A percentile compares a stretch with the other conserved stretches of the same genome.
These are phyloP conservation scores for Stenocarpella maydis DNA, from an alignment of 2,329 filamentous ascomycete genomes.

Conservation along the genomic window DNA sequence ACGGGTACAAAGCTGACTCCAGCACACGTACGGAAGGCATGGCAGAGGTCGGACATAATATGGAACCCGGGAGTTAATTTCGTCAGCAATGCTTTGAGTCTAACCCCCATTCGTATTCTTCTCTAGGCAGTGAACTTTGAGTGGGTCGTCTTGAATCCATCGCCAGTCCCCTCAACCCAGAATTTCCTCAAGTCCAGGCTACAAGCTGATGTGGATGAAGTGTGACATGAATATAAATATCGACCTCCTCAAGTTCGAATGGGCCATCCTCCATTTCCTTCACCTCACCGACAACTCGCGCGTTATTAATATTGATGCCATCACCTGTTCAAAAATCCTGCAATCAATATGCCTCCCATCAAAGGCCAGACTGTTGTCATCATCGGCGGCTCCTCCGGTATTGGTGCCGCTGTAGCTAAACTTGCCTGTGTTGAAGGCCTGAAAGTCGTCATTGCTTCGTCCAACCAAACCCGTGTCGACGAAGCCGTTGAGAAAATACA, in stretches of 20 bases:
- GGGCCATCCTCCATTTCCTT: background rate
- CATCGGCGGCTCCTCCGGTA: constrained; percentile 32
- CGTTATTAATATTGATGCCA: background rate
- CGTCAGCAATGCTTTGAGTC: background rate
- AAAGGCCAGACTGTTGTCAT: constrained; percentile 24
- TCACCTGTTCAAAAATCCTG: background rate
- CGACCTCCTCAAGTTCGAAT: background rate
- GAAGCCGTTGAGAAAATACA: constrained; percentile 25
- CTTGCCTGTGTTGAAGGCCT: constrained; percentile 26
- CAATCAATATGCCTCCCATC: constrained; percentile 24
- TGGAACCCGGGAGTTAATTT: background rate
- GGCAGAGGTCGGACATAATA: background rate
- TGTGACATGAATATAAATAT: background rate
- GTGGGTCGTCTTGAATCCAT: background rate
- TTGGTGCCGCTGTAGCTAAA: constrained; percentile 29
- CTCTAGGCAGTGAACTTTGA: background rate
- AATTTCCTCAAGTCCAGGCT: background rate
- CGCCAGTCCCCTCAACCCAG: background rate
- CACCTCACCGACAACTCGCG: background rate
- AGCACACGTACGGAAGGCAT: too few relatives aligned
- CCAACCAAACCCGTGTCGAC: constrained; percentile 18
- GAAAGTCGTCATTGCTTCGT: constrained; percentile 30
- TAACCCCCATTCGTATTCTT: constrained; percentile 21
- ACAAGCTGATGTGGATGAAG: too few relatives aligned
- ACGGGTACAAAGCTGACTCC: background rate